Evolutionary conservation across 2,329 filamentous ascomycete genomes (phyloP), one percentile per base, ranked within the genome.

Genomic region (Aureobasidium leucospermi): DNA sequence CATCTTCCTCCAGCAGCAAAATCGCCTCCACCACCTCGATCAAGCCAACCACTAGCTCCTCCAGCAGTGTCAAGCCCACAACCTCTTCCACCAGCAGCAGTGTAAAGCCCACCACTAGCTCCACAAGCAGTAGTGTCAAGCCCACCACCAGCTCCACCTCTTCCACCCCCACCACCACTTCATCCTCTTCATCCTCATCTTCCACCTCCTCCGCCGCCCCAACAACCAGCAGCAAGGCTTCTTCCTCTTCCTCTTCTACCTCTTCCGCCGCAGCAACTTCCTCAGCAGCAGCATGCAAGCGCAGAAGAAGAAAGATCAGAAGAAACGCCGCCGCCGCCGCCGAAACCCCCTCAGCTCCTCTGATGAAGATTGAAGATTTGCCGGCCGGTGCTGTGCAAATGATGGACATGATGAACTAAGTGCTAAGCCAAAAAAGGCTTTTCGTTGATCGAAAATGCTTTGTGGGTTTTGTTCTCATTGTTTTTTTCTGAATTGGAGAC

Each of bases 221-320:
- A 23, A 23, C 23, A 23, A 23, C 36, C 9, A 38, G 36, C 15
- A 38, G 36, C 36, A 38, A 38, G 36, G 4, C 36, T 15, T 10
- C 9, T 28, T 36, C 47, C 15, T 39, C 31, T 2, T 38, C 49
- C 5, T 41, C 49, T 5, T 43, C 28, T 1, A n/a, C 52, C 23
- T 57, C 53, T 11, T 36, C 53, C 1, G 53, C 51, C 13, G 53
- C 53, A 28, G n/a, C 53, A n/a, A 39, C 43, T 1, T 57, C 52
- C 2, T 10, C 52, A 45, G 52, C 42, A n/a, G 31, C 41, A 13
- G 42, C 32, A 9, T 47, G 43, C 32, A 58, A 41, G 34, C 45
- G 36, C 15, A 43, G 55, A 15, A 38, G 55, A 38, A 58, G 55
- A 58, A 58, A 58, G 55, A 23, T 48, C 28, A 58, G 43, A 48